Percentiles rank a stretch among this genome's conserved stretches.
Conservation (phyloP, 169 alveolate species). For the Hepatocystis sp. region DNA sequence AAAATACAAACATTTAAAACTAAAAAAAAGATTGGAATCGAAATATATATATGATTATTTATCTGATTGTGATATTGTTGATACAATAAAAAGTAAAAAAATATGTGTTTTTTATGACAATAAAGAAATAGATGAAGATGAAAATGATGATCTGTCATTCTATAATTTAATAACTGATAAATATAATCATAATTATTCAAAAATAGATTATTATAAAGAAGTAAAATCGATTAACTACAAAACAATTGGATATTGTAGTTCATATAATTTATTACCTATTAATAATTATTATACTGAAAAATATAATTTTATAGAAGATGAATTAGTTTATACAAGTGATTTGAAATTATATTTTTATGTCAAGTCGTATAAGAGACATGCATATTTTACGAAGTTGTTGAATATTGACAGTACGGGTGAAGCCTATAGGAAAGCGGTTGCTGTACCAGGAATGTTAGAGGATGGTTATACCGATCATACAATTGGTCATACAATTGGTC, state of each 20-base stretch:
- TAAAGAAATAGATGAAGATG: conserved; percentile 69
- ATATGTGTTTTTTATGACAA: conserved; percentile 66
- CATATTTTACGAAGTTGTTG: conserved; percentile 38
- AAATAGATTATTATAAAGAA: conserved; percentile 55
- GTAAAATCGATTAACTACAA: conserved; percentile 28
- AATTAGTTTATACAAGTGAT: conserved; percentile 45
- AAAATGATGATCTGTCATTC: conserved; percentile 30
- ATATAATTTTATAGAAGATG: conserved; percentile 65
- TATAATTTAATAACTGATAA: conserved; percentile 16
- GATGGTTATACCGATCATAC: too few relatives aligned
- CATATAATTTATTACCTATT: conserved; percentile 54
- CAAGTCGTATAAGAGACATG: conserved; percentile 53
- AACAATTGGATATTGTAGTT: conserved; percentile 56
- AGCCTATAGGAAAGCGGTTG: neutral
- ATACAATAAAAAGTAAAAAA: conserved; percentile 73
- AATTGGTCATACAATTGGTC: too few relatives aligned
- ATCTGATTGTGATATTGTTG: conserved; percentile 52
- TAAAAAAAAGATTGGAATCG: conserved; percentile 7
- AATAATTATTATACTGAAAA: conserved; percentile 69
- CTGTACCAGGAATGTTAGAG: too few relatives aligned
- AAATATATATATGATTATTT: conserved; percentile 66
- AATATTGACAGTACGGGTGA: conserved; percentile 11
- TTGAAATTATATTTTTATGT: conserved; percentile 40
- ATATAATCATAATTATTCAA: conserved; percentile 14
- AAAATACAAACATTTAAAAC: conserved; percentile 8